Evolutionary conservation across 352 stramenopile genomes (phyloP), one percentile per base, ranked within the genome.

Genomic region (Globisporangium parvum): DNA sequence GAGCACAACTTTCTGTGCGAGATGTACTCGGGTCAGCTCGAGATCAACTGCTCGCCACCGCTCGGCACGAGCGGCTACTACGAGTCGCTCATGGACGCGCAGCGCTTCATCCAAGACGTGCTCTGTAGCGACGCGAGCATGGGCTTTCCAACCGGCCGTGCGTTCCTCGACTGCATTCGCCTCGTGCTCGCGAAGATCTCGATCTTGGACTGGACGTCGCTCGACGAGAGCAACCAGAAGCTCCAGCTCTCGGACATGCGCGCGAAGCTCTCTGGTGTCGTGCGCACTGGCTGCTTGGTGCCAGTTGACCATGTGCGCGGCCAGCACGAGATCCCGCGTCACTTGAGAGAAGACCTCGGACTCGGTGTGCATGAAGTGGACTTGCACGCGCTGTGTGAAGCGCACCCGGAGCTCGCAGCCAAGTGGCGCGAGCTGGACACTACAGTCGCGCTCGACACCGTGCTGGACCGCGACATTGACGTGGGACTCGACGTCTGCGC

Each of bases 151-250:
- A 85, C 47, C 6, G 75, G 77, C 2, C 74, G 64, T 18, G 68
- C 58, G 9, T 88, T 90, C 52, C 63, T 85, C 21, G 76, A 92
- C 45, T 92, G 77, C 53, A 67, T 92, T 51, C 73, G 77, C 2
- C 67, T 88, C 40, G 63, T 90, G 20, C 47, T 92, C 12, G 73
- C 81, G 4, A 92, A 92, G 60, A 85, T 92, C 3, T 77, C 75
- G 17, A 85, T 88, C 26, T 49, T 92, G 41, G 81, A 90, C 55
- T 92, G 81, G 79, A 92, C 81, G 39, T 71, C 71, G 17, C 59
- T 88, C 15, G 75, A 88, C 17, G 73, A 84, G 33, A 88, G 63
- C 28, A 67, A 71, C 2, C 54, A 76, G 8, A 65, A 55, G 46
- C 73, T 88, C 26, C 73, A 86, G 47, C 41, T 91, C 10, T 63